Percentiles rank a stretch among this genome's conserved stretches.
phyloP scores from a whole-genome alignment of 2,329 filamentous ascomycete species.

The Aspergillus clavatus region DNA sequence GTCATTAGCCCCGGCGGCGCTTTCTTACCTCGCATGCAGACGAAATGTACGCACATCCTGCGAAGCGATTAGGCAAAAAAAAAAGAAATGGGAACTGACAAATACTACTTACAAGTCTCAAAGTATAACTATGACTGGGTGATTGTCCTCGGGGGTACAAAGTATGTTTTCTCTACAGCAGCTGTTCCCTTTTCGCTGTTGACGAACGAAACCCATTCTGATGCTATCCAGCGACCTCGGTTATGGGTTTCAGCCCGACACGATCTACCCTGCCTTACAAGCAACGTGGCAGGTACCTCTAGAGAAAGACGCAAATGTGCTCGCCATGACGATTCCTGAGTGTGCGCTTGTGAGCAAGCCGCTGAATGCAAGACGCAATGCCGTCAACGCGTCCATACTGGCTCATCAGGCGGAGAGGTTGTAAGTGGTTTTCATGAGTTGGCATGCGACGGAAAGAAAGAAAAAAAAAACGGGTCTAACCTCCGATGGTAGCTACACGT shows the following conservation, averaged over 20 bases:
- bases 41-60: slow-evolving; percentile 21
- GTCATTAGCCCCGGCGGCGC: slow-evolving; percentile 33
- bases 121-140: slow-evolving; percentile 52
- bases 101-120: too few species aligned
- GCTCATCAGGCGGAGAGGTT: slow-evolving; percentile 47
- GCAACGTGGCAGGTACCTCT: slow-evolving; percentile 50
- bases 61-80: too few species aligned
- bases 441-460: too few species aligned
- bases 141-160: slow-evolving; percentile 61
- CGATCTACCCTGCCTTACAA: slow-evolving; percentile 49
- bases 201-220: neutral
- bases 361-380: slow-evolving; percentile 36
- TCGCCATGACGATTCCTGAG: slow-evolving; percentile 61
- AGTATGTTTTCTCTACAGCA: slow-evolving; percentile 28
- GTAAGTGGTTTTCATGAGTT: slow-evolving; percentile 42
- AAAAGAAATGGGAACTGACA: too few species aligned
- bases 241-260: slow-evolving; percentile 30
- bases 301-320: slow-evolving; percentile 49
- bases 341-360: slow-evolving; percentile 28
- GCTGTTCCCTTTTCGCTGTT: too few species aligned
- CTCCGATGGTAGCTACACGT: slow-evolving; percentile 44
- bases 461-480: neutral
- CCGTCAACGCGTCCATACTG: slow-evolving; percentile 53
- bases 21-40: slow-evolving; percentile 29
- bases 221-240: slow-evolving; percentile 44